phyloP scores from a whole-genome alignment of 176 grass and related monocot genomes.

The Musa beccarii region DNA sequence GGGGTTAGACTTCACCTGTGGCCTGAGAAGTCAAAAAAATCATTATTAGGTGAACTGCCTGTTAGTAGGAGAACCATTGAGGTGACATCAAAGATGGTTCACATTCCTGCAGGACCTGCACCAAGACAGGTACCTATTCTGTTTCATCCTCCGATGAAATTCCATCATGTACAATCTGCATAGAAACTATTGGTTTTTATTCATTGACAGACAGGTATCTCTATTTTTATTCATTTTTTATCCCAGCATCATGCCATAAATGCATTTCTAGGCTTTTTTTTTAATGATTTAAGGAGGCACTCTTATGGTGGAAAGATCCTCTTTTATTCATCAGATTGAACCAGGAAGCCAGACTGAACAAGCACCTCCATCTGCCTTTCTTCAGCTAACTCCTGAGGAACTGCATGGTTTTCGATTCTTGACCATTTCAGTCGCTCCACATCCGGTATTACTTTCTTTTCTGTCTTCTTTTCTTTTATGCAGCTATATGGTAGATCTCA shows the following conservation, averaged over 20 bases:
- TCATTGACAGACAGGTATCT: constrained; percentile 4
- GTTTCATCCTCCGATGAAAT: background rate
- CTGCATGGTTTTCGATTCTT: constrained; percentile 76
- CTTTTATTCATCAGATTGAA: constrained; percentile 59
- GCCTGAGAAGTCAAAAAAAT: constrained; percentile 54
- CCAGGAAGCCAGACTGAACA: constrained; percentile 99
- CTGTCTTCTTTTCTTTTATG: constrained; percentile 5
- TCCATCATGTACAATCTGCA: background rate
- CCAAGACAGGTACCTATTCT: constrained; percentile 60
- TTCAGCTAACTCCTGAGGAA: constrained; percentile 66
- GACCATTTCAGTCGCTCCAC: constrained; percentile 87
- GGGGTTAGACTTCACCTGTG: constrained; percentile 91
- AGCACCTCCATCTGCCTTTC: constrained; percentile 78
- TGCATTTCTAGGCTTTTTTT: background rate
- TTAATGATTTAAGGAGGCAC: background rate
- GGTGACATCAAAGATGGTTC: constrained; percentile 81
- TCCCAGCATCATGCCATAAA: too few species aligned
- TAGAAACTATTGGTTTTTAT: background rate
- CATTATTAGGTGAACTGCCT: constrained; percentile 34
- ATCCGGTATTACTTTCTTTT: constrained; percentile 53
- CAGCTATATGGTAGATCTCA: background rate
- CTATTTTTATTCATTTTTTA: constrained; percentile 17
- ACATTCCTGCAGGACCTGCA: constrained; percentile 76
- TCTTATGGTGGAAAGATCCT: background rate
- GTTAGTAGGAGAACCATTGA: constrained; percentile 67